Conservation (phyloP, 148 eudicot species). For the Vaccinium darrowii region DNA sequence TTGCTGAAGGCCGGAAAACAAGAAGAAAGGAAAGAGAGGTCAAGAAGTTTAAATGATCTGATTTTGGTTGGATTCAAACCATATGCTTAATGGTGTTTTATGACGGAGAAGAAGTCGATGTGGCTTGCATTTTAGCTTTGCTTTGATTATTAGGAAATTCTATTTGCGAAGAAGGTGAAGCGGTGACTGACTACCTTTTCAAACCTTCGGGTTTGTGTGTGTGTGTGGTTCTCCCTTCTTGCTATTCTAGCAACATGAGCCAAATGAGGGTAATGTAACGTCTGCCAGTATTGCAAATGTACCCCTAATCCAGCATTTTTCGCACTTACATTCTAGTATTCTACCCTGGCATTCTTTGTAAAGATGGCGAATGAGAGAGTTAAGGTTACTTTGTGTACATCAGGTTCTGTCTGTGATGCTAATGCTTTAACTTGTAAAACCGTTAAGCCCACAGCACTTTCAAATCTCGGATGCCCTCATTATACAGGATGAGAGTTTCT, state of each 20-base stretch:
- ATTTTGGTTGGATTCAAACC: not conserved
- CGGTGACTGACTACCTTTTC: not conserved
- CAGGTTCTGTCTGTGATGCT: constrained; percentile 7
- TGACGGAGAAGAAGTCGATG: not conserved
- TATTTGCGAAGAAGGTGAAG: not conserved
- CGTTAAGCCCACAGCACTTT: too few species aligned
- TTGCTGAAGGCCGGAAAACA: too few species aligned
- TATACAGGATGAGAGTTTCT: not conserved
- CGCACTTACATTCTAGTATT: constrained; percentile 29
- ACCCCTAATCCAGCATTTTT: constrained; percentile 24
- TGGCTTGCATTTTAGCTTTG: not conserved
- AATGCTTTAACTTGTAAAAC: constrained; percentile 3
- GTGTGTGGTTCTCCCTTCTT: constrained; percentile 16
- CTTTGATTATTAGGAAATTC: not conserved
- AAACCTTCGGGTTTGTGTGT: not conserved
- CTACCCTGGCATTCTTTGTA: constrained; percentile 37
- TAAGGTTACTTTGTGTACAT: not conserved
- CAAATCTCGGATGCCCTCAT: not conserved
- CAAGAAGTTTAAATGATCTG: not conserved
- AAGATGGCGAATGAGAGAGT: constrained; percentile 43
- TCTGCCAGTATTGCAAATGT: constrained; percentile 30
- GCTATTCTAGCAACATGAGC: constrained; percentile 57
- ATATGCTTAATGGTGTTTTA: not conserved
- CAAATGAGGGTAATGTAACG: constrained; percentile 34
- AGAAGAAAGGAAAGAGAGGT: not conserved